Base-by-base conservation (phyloP, 108 stramenopile genomes). In the Discostella stelligeroides region DNA sequence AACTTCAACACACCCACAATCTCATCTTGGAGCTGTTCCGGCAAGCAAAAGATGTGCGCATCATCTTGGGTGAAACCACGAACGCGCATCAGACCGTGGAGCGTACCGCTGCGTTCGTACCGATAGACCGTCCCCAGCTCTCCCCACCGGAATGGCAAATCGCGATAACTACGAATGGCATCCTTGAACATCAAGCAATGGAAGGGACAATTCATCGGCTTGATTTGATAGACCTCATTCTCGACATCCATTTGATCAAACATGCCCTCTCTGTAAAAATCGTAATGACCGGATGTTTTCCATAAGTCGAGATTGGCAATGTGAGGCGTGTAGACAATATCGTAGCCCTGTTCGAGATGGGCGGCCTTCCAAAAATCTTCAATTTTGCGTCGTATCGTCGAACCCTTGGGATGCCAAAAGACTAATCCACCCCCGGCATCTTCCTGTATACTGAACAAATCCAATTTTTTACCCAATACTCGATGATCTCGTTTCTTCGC, bases 201-300 rank as follows among this genome's bases (percentile, higher is more conserved):
- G 73, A 98, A 98, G 7, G 99, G 99, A 77, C 99, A 99, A 84
- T 99, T 99, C 99, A 99, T 99, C 21, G 99, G 99, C 84, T 98
- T 98, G 83, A 98, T 90, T 80, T 98, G 98, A 71, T 96, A 98
- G 47, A 83, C 62, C 60, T 97, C 95, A 46, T 94, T 88, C 77
- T 98, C 98, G 6, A 98, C 97, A 23, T 97, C 92, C 95, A 98
- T 98, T 74, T 95, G 96, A 67, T 98, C 92, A 73, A 98, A 99
- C 98, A 99, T 99, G 63, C 97, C 97, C 43, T 97, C 86, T 27
- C 78, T 59, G 87, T 99, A 99, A 75, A 98, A 97, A 67, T 98
- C 97, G 74, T 85, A 96, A 75, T 99, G 98, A 12, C 98, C 98
- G 4, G 94, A 95, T 10, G 97, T 97, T 84, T 99, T 98, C 98